Conservation (phyloP, 495 filamentous ascomycete genomes). For the Neurospora sp. region DNA sequence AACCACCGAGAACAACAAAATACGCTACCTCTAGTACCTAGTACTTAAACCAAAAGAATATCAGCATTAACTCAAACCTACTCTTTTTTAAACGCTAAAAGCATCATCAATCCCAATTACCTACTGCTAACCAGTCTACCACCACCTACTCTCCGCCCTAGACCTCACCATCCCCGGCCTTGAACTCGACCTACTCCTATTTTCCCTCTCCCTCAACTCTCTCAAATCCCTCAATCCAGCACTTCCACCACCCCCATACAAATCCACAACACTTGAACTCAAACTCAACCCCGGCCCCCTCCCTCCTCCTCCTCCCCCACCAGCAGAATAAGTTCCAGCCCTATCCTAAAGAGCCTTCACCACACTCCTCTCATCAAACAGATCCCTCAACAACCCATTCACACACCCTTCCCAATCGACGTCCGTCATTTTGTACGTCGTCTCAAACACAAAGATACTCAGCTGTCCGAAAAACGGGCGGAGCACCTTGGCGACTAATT, state of each 20-base stretch:
- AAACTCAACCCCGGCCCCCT: neutral
- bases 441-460: conserved; percentile 87
- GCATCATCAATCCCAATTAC: neutral
- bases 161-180: neutral
- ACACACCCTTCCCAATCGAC: conserved; percentile 61
- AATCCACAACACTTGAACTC: neutral
- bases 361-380: conserved; percentile 70
- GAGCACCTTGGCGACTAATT: conserved; percentile 64
- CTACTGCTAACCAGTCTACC: neutral
- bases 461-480: conserved; percentile 84
- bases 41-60: neutral
- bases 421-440: conserved; percentile 72
- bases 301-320: neutral
- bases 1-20: neutral
- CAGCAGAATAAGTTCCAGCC: neutral
- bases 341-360: conserved; percentile 38
- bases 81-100: neutral
- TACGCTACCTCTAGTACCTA: neutral
- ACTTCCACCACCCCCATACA: neutral
- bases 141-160: neutral
- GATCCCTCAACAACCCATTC: conserved; percentile 60
- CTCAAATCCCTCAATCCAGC: neutral
- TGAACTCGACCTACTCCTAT: neutral
- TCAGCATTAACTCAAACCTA: neutral
- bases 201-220: neutral